Percentiles rank a stretch among this genome's conserved stretches.
Conservation (phyloP, 2,329 filamentous ascomycete species). For the Colletotrichum destructivum region DNA sequence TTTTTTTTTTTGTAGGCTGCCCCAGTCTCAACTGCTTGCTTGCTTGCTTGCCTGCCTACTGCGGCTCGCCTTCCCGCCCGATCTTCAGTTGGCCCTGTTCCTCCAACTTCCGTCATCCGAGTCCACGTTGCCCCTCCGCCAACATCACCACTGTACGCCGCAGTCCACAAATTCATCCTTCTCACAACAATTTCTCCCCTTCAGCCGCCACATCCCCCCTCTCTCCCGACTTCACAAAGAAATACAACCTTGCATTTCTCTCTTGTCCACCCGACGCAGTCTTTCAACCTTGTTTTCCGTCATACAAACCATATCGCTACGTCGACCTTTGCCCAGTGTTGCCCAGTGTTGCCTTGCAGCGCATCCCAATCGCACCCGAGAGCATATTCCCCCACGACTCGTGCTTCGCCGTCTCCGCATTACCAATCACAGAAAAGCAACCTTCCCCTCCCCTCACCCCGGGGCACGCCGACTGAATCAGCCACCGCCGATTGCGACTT, state of each 20-base stretch:
- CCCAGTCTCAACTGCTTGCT: not conserved
- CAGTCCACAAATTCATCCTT: constrained; percentile 36
- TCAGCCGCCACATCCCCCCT: constrained; percentile 19
- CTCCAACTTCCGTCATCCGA: constrained; percentile 41
- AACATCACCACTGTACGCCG: constrained; percentile 29
- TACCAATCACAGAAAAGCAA: constrained; percentile 31
- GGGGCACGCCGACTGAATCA: constrained; percentile 26
- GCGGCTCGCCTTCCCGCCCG: constrained; percentile 32
- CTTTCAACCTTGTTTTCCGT: constrained; percentile 3
- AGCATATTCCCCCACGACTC: constrained; percentile 28
- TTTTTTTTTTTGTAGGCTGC: not conserved
- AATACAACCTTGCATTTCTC: constrained; percentile 23
- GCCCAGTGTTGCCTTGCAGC: not conserved
- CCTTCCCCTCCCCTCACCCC: constrained; percentile 10
- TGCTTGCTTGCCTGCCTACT: not conserved
- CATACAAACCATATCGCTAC: constrained; percentile 5
- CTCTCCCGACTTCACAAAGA: constrained; percentile 26
- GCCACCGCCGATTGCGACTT: constrained; percentile 24
- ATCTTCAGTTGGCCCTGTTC: constrained; percentile 32
- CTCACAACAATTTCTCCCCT: constrained; percentile 36
- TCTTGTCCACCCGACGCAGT: constrained; percentile 9
- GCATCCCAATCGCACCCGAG: constrained; percentile 1
- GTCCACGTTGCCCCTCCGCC: constrained; percentile 41
- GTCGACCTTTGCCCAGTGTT: not conserved
- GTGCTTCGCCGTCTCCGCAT: constrained; percentile 28